phyloP scores from a whole-genome alignment of 2,329 filamentous ascomycete species.

The Hypoxylon sp. region DNA sequence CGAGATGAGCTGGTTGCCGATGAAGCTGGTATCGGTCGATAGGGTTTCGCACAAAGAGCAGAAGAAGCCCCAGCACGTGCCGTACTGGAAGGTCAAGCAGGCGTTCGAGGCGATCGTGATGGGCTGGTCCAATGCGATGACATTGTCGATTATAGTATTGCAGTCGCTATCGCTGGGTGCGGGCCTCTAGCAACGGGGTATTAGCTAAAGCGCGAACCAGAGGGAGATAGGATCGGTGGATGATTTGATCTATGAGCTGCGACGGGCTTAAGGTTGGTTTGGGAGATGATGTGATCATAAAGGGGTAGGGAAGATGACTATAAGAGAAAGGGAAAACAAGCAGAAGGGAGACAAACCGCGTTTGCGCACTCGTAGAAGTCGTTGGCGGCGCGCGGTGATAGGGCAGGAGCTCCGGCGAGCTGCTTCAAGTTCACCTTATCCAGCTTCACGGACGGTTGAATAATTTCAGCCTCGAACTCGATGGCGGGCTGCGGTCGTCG shows the following conservation, averaged over 20 bases:
- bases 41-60: conserved; percentile 54
- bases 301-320: neutral
- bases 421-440: conserved; percentile 45
- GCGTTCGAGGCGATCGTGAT: conserved; percentile 50
- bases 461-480: conserved; percentile 44
- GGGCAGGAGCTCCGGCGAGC: conserved; percentile 39
- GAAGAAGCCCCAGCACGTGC: conserved; percentile 56
- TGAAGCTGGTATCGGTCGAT: conserved; percentile 52
- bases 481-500: conserved; percentile 36
- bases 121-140: conserved; percentile 47
- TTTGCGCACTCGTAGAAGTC: conserved; percentile 55
- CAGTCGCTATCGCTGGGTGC: conserved; percentile 51
- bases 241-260: neutral
- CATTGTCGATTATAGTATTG: conserved; percentile 50
- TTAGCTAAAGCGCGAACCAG: conserved; percentile 4
- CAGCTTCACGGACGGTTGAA: conserved; percentile 40
- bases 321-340: neutral
- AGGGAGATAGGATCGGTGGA: neutral
- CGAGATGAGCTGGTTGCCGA: conserved; percentile 52
- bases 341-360: conserved; percentile 46
- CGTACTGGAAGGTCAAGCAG: conserved; percentile 52
- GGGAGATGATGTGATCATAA: neutral
- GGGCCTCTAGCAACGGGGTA: conserved; percentile 43
- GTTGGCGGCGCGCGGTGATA: conserved; percentile 39
- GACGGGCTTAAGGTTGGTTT: neutral